A percentile compares a stretch with the other conserved stretches of the same genome.
These are phyloP conservation scores for Thraustochytrium sp. DNA, from an alignment of 352 stramenopile genomes.

Conservation along the genomic window DNA sequence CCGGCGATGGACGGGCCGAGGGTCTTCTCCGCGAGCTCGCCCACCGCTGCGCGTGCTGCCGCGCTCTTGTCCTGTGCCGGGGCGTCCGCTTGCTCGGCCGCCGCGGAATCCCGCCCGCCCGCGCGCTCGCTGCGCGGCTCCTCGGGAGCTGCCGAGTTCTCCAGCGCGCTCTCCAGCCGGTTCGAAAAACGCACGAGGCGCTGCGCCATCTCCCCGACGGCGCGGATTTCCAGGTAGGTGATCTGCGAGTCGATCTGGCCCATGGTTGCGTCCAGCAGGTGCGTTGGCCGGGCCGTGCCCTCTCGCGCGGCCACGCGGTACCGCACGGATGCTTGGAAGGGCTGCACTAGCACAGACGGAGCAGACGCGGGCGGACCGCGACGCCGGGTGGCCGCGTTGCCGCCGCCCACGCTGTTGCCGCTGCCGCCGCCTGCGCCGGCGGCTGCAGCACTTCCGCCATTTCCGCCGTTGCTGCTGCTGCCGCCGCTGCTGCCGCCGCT, in stretches of 20 bases:
- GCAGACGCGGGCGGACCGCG: neutral
- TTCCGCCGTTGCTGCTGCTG: neutral
- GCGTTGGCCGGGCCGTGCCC: neutral
- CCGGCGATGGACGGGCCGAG: neutral
- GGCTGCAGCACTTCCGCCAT: too few species aligned
- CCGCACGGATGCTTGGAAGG: conserved; percentile 20
- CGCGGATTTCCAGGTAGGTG: conserved; percentile 24
- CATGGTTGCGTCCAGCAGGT: neutral
- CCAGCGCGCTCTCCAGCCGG: neutral
- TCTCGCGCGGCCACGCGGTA: neutral
- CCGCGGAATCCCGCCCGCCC: neutral
- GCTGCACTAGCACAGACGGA: neutral
- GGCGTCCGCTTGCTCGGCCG: neutral
- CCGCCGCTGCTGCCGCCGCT: neutral
- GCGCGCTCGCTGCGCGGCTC: neutral
- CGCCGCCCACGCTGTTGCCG: too few species aligned
- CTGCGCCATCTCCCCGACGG: neutral
- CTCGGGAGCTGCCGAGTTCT: too few species aligned
- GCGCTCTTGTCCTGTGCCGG: neutral
- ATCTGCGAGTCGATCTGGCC: conserved; percentile 17
- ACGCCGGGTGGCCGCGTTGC: too few species aligned
- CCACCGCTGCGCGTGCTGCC: neutral
- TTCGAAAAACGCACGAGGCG: neutral
- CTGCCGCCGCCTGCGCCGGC: too few species aligned
- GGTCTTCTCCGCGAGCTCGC: conserved; percentile 1